Conservation (phyloP, 768 basidiomycete genomes). For the Suillus alpinus region DNA sequence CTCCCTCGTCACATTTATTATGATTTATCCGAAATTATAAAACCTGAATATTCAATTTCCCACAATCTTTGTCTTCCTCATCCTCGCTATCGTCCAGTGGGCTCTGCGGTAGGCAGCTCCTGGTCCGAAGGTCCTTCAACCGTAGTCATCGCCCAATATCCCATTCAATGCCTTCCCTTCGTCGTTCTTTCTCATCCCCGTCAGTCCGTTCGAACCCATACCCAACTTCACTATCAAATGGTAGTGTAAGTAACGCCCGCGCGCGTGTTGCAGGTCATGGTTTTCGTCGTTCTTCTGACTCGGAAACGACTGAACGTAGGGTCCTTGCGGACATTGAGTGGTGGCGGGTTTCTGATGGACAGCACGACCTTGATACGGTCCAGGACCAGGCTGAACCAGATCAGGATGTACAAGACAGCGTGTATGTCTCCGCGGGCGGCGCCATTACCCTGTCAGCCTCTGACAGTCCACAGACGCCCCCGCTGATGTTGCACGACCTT, state of each 20-base stretch:
- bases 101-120: slow-evolving; percentile 55
- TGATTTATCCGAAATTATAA: slow-evolving; percentile 40
- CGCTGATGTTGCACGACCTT: slow-evolving; percentile 19
- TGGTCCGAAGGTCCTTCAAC: slow-evolving; percentile 22
- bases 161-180: slow-evolving; percentile 66
- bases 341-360: slow-evolving; percentile 79
- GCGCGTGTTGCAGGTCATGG: slow-evolving; percentile 35
- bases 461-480: slow-evolving; percentile 39
- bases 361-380: slow-evolving; percentile 44
- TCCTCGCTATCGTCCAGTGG: slow-evolving; percentile 24
- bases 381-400: slow-evolving; percentile 21
- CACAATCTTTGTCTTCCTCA: slow-evolving; percentile 32
- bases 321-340: slow-evolving; percentile 87
- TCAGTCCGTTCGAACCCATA: slow-evolving; percentile 71
- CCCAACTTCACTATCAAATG: slow-evolving; percentile 38
- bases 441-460: slow-evolving; percentile 36
- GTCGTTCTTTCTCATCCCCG: slow-evolving; percentile 71
- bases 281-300: slow-evolving; percentile 63
- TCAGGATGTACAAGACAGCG: slow-evolving; percentile 8
- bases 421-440: slow-evolving; percentile 18
- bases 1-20: slow-evolving; percentile 16
- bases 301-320: slow-evolving; percentile 60
- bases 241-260: slow-evolving; percentile 32
- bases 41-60: slow-evolving; percentile 35
- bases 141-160: slow-evolving; percentile 1